Conservation (phyloP, 805 yeast genomes). For the Myxozyma lipomycoides region DNA sequence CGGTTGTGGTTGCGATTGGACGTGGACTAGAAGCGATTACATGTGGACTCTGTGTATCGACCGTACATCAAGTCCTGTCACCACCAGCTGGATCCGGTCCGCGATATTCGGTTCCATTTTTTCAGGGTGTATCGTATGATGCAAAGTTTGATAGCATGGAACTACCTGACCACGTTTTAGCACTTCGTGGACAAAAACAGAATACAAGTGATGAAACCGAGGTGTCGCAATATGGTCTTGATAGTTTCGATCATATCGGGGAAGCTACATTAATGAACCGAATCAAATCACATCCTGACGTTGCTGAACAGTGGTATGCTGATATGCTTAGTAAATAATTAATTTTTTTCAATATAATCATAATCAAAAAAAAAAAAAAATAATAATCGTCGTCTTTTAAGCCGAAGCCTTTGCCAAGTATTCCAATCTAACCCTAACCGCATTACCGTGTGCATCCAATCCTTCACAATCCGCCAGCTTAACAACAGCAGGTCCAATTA, state of each 20-base stretch:
- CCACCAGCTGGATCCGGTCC: conserved; percentile 39
- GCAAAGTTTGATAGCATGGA: conserved; percentile 22
- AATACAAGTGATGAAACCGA: conserved; percentile 17
- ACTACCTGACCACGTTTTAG: conserved; percentile 14
- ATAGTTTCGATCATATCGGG: conserved; percentile 34
- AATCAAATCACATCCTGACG: conserved; percentile 42
- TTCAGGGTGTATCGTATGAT: conserved; percentile 39
- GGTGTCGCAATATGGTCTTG: conserved; percentile 22
- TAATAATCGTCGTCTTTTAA: background rate
- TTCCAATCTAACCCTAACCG: conserved; percentile 91
- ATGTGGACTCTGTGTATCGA: conserved; percentile 55
- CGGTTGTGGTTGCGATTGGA: conserved; percentile 52
- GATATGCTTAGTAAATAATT: conserved; percentile 34
- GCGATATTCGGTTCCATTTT: conserved; percentile 46
- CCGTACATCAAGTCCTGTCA: conserved; percentile 46
- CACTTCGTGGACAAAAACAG: conserved; percentile 10
- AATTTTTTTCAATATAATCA: background rate
- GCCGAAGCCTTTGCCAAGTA: conserved; percentile 41
- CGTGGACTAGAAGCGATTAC: conserved; percentile 60
- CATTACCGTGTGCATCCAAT: conserved; percentile 93
- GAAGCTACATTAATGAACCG: conserved; percentile 44
- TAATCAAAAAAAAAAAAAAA: too few species aligned
- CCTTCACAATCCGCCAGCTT: conserved; percentile 95
- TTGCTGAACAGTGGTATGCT: conserved; percentile 42
- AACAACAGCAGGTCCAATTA: conserved; percentile 96